Evolutionary conservation across 2,329 filamentous ascomycete species (phyloP), one percentile per base, ranked within the genome.

Genomic region (Blastomyces parvus): DNA sequence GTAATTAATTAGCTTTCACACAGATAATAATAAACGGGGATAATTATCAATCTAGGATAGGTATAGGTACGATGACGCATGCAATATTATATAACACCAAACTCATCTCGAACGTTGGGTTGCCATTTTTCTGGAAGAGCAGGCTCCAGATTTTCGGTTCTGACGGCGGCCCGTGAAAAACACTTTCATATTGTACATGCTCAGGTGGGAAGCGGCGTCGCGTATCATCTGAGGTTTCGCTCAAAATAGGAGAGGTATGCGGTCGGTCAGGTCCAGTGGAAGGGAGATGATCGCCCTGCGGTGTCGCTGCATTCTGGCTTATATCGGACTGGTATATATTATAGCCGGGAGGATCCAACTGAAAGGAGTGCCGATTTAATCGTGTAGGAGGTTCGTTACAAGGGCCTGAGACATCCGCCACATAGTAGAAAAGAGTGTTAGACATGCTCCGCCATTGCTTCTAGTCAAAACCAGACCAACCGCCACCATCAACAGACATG

Each of bases 121-220:
- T 81, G 0, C 87, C 88, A 36, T 86, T 80, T 2, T 80, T 78
- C 57, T 88, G 85, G 71, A 95, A 95, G 2, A 96, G 74, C 11
- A 80, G 80, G 6, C 89, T 88, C 91, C 91, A 96, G 33, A 1
- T 71, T 87, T 86, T 71, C 83, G 84, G 72, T 92, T 77, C 79
- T 27, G 74, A 72, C 53, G 76, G 72, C 36, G 77, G 73, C 19
- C 71, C 70, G 11, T 1, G 2, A 44, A 44, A 44, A 17, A 17
- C n/a, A 44, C 6, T 19, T 2, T 78, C 7, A 69, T 69, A 13
- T 70, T 67, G 63, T 6, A 72, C 71, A 40, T 74, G 71, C 2
- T 67, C 63, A 13, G 65, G 64, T 59, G 63, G 66, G 9, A 63
- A 66, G 22, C 70, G 70, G 48, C 68, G 19, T n/a, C n/a, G 19